Base-by-base conservation (phyloP, 1,284 basidiomycete species). In the Ganoderma sinense region DNA sequence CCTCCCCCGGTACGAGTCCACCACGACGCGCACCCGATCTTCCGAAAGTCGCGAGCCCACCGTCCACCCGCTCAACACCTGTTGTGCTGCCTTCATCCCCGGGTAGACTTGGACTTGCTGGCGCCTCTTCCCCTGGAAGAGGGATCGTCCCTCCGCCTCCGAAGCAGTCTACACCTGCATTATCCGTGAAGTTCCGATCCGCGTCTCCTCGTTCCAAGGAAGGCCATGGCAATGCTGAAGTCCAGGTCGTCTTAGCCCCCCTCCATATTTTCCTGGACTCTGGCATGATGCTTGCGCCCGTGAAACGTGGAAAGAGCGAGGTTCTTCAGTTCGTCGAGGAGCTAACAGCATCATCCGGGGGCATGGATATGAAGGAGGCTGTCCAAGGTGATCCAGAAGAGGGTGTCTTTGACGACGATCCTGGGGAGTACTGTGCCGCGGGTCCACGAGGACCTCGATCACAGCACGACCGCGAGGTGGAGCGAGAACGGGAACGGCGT, bases 241-340 rank as follows among this genome's bases (percentile, higher is more conserved):
- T 86, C 8, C 81, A 85, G 39, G 72, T 88, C 55, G 77, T 82
- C 23, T 68, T 92, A 6, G 82, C 84, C 1, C 90, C 94, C 1
- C 75, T 95, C 7, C 94, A 95, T 75, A 58, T 93, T 16, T 94
- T 95, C 76, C 67, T 94, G 40, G 94, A 97, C 77, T 81, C 94
- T n/a, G 87, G 84, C 43, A 78, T 77, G 74, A 82, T 80, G 61
- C 81, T 83, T 74, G 84, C 79, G 65, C 83, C 74, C 65, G 85
- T 75, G 66, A 78, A 60, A 75, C 81, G 70, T 2, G 80, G 74
- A 33, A 68, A 74, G 73, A 83, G 69, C 55, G 80, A 81, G 43
- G 73, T 82, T 1, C 65, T 85, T 41, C 72, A 76, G 2, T 88
- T 87, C 71, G 55, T 87, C 45, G 81, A 85, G 14, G 83, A 84